phyloP scores from a whole-genome alignment of 108 stramenopile genomes.

The Nannochloropsis salina region DNA sequence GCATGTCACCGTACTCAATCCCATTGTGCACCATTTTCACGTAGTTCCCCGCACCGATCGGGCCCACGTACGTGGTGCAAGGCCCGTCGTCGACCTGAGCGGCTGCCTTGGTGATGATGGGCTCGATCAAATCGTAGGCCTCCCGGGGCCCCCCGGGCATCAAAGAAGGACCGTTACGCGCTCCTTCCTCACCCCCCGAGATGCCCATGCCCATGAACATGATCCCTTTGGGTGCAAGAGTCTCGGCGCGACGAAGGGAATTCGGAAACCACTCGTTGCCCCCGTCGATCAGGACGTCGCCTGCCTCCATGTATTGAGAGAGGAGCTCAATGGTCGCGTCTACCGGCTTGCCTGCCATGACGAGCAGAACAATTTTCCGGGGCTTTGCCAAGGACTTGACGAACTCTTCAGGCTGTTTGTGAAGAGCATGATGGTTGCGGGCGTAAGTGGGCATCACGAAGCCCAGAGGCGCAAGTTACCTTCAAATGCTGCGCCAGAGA shows the following conservation, averaged over 20 bases:
- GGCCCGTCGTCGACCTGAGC: slow-evolving; percentile 82
- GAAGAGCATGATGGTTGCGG: not conserved
- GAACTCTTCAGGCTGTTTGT: slow-evolving; percentile 6
- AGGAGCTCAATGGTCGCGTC: slow-evolving; percentile 80
- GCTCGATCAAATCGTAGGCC: slow-evolving; percentile 86
- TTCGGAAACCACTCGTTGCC: slow-evolving; percentile 99
- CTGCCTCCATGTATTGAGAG: slow-evolving; percentile 66
- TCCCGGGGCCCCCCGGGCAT: slow-evolving; percentile 97
- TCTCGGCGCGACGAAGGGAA: slow-evolving; percentile 79
- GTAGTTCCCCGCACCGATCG: slow-evolving; percentile 76
- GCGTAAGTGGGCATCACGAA: too few relatives aligned
- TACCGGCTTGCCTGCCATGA: slow-evolving; percentile 93
- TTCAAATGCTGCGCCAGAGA: not conserved
- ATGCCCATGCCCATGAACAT: slow-evolving; percentile 97
- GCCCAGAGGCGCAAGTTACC: not conserved
- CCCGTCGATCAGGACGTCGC: slow-evolving; percentile 94
- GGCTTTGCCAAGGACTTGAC: slow-evolving; percentile 64
- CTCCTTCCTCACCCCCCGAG: slow-evolving; percentile 96
- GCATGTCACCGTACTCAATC: slow-evolving; percentile 99
- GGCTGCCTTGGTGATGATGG: slow-evolving; percentile 86
- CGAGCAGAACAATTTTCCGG: slow-evolving; percentile 85
- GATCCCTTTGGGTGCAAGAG: slow-evolving; percentile 71
- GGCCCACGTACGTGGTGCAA: slow-evolving; percentile 91
- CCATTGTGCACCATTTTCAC: slow-evolving; percentile 99
- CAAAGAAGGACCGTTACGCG: slow-evolving; percentile 88